Evolutionary conservation across 2,329 filamentous ascomycete species (phyloP).

Genomic region (Paracamarosporium sp.): DNA sequence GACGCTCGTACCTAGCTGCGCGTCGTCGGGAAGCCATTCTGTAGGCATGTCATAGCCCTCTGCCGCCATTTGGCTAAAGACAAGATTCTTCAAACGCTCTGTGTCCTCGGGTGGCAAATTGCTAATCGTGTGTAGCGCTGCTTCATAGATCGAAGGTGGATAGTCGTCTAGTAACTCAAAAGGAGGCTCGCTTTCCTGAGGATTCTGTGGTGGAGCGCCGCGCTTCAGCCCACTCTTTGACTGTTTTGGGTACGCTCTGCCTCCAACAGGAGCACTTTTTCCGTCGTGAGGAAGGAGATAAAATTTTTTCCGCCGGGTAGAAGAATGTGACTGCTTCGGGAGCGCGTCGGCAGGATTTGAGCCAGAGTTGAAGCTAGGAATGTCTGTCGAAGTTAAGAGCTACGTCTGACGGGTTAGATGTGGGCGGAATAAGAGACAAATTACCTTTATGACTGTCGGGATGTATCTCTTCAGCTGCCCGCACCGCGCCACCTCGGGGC

Average conservation of each 20-base stretch:
- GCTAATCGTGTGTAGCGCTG: neutral
- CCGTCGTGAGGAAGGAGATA: neutral
- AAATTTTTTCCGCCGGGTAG: neutral
- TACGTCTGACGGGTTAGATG: neutral
- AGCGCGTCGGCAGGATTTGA: neutral
- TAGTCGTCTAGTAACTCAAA: neutral
- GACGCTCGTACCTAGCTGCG: neutral
- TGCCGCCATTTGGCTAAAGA: neutral
- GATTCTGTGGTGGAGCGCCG: neutral
- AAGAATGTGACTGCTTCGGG: neutral
- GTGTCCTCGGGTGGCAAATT: neutral
- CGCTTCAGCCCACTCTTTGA: neutral
- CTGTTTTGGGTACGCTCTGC: neutral
- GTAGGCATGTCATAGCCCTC: neutral
- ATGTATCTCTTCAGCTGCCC: neutral
- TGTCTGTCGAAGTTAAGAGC: neutral
- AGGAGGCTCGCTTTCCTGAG: neutral
- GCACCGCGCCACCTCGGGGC: neutral
- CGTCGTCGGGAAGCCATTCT: neutral
- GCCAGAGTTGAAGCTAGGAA: neutral
- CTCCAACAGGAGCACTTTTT: too few relatives aligned
- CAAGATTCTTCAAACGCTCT: neutral
- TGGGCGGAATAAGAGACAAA: neutral
- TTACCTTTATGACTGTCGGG: neutral
- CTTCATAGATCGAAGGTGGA: neutral